Percentiles rank a stretch among this genome's conserved stretches.
Evolutionary conservation across 176 grass and related monocot species (phyloP).

Genomic region (Aegilops umbellulata): DNA sequence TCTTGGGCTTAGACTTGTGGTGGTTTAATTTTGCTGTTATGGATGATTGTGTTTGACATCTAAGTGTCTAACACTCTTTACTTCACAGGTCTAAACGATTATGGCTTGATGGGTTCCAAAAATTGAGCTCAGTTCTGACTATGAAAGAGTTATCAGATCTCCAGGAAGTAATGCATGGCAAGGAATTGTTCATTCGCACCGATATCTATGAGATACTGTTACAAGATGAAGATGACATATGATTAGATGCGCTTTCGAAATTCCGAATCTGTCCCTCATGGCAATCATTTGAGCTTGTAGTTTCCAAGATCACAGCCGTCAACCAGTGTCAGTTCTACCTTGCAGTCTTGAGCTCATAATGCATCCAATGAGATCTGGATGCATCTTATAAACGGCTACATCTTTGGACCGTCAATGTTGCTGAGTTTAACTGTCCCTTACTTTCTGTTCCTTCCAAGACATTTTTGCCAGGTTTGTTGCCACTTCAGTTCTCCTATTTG

Average conservation of each 20-base stretch:
- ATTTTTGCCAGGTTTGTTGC: neutral
- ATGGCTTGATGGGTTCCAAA: conserved; percentile 96
- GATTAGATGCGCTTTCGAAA: conserved; percentile 23
- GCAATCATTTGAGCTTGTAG: neutral
- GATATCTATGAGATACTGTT: conserved; percentile 95
- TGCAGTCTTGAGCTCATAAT: conserved; percentile 3
- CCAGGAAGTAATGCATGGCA: conserved; percentile 96
- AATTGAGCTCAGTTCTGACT: conserved; percentile 66
- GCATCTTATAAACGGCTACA: neutral
- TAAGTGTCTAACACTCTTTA: neutral
- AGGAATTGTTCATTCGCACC: conserved; percentile 87
- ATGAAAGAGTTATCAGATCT: conserved; percentile 91
- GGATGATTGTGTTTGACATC: neutral
- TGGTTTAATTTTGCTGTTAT: conserved; percentile 20
- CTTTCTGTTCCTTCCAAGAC: neutral
- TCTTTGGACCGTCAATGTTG: neutral
- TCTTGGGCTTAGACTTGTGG: neutral
- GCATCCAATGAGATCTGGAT: neutral
- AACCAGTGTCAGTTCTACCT: neutral
- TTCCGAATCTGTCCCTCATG: neutral
- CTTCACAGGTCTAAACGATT: conserved; percentile 82
- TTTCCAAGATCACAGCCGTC: conserved; percentile 18
- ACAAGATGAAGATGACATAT: conserved; percentile 69
- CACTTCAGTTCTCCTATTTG: neutral
- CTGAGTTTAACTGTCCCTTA: neutral